phyloP scores from a whole-genome alignment of 2,329 filamentous ascomycete species.

The Epichloe scottii region DNA sequence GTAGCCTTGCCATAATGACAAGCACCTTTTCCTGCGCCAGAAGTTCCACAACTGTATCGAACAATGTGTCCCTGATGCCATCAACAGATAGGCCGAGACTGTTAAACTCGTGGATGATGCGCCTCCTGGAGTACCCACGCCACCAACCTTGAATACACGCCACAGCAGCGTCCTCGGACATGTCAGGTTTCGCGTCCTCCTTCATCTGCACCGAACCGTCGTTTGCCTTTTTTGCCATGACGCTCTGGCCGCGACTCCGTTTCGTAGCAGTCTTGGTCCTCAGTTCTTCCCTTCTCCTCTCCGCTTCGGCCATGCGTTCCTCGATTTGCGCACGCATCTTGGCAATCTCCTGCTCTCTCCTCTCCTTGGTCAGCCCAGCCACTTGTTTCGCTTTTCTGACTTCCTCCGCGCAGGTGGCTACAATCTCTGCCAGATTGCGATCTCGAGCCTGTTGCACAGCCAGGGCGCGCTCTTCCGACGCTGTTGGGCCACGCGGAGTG shows the following conservation, averaged over 20 bases:
- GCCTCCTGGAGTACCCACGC: slow-evolving; percentile 45
- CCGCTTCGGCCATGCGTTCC: slow-evolving; percentile 66
- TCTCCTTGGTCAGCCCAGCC: slow-evolving; percentile 72
- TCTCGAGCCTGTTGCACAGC: slow-evolving; percentile 69
- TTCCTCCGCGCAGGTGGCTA: slow-evolving; percentile 69
- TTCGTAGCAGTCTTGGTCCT: slow-evolving; percentile 40
- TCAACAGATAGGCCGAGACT: slow-evolving; percentile 58
- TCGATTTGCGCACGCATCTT: slow-evolving; percentile 64
- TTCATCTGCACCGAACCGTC: slow-evolving; percentile 35
- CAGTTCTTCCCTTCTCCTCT: slow-evolving; percentile 55
- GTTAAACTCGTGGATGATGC: slow-evolving; percentile 51
- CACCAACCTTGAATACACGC: slow-evolving; percentile 58
- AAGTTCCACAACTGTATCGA: slow-evolving; percentile 60
- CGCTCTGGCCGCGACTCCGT: slow-evolving; percentile 41
- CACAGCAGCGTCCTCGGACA: slow-evolving; percentile 51
- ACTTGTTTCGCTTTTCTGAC: slow-evolving; percentile 71
- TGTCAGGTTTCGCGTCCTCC: slow-evolving; percentile 29
- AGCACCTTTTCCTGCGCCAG: slow-evolving; percentile 57
- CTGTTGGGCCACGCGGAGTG: slow-evolving; percentile 47
- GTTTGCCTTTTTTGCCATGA: slow-evolving; percentile 36
- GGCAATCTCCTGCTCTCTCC: slow-evolving; percentile 60
- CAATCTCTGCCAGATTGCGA: slow-evolving; percentile 70
- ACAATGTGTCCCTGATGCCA: slow-evolving; percentile 54
- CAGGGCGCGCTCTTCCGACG: slow-evolving; percentile 63
- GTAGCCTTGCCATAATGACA: slow-evolving; percentile 49